Evolutionary conservation across 768 basidiomycete genomes (phyloP), one percentile per base, ranked within the genome.

Genomic region (Cyclocybe aegerita): DNA sequence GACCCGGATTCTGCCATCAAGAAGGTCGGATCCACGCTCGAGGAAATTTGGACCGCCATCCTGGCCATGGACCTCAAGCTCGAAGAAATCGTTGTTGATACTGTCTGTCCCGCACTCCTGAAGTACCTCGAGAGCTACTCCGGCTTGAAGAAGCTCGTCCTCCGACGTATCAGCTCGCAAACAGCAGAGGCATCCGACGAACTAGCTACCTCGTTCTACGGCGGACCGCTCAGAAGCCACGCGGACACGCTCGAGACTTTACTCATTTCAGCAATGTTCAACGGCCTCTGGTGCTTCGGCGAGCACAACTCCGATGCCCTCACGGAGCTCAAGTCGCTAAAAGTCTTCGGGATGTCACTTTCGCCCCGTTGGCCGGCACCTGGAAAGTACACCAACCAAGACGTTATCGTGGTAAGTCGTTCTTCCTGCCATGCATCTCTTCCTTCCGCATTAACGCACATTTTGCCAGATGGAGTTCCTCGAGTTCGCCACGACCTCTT

Each of bases 201-300:
- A 15, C 17, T 46, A 4, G 53, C 48, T 9, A 40, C 32, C 4
- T 17, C 36, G 2, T 54, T 54, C 45, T 54, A 49, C 35, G 44
- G 15, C 11, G 29, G 12, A 3, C 23, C 48, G 2, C 33, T 54
- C 9, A 17, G 12, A 14, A 47, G 31, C 11, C 54, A 55, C 32
- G 35, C 16, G 12, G 4, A 15, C 8, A 43, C 49, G 23, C 32
- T 58, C 29, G 46, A 54, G 17, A 44, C 43, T n/a, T 47, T 58
- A 10, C 7, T 41, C 17, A 46, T 58, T 23, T 46, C 44, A 30
- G 56, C 56, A 9, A 15, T 29, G n/a, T 52, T 49, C 39, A 53
- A 58, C 30, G 56, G 56, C 9, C 30, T 46, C 3, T 58, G 56
- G 56, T 58, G 56, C 43, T 54, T 58, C 34, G 40, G 53, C 34